Evolutionary conservation across 192 early-diverging fungal genomes (phyloP).

Genomic region (Entomortierella beljakovae): DNA sequence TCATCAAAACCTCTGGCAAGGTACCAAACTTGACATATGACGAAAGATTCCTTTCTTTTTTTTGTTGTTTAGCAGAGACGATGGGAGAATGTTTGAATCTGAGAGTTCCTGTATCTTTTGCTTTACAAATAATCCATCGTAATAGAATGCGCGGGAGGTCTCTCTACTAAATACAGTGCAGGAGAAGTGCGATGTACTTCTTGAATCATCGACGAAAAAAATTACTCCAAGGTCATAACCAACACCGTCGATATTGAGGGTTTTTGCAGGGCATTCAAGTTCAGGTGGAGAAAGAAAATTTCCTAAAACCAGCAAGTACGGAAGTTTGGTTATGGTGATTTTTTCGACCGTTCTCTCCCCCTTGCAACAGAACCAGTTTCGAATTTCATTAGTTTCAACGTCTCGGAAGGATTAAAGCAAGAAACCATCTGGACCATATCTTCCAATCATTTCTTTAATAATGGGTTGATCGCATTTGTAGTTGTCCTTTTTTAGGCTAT

Average conservation of each 20-base stretch:
- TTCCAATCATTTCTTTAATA: background rate
- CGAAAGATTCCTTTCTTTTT: background rate
- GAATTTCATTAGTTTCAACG: background rate
- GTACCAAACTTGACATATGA: conserved; percentile 1
- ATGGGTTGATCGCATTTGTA: background rate
- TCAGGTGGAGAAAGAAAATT: background rate
- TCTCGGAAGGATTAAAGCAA: background rate
- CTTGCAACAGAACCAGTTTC: background rate
- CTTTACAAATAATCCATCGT: background rate
- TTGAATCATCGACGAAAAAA: background rate
- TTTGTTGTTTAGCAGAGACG: background rate
- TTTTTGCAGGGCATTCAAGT: background rate
- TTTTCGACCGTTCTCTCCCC: background rate
- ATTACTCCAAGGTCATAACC: conserved; percentile 2
- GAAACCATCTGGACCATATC: background rate
- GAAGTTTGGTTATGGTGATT: background rate
- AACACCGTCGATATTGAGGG: background rate
- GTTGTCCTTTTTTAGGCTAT: background rate
- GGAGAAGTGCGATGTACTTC: background rate
- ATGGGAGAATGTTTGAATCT: background rate
- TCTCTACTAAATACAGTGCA: background rate
- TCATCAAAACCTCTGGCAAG: background rate
- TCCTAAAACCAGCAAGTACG: conserved; percentile 3
- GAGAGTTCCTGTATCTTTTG: background rate
- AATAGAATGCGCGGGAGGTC: background rate